A percentile compares a stretch with the other conserved stretches of the same genome.
Evolutionary conservation across 441 rosid species (phyloP).

Genomic region (Pelargonium fulgidum): DNA sequence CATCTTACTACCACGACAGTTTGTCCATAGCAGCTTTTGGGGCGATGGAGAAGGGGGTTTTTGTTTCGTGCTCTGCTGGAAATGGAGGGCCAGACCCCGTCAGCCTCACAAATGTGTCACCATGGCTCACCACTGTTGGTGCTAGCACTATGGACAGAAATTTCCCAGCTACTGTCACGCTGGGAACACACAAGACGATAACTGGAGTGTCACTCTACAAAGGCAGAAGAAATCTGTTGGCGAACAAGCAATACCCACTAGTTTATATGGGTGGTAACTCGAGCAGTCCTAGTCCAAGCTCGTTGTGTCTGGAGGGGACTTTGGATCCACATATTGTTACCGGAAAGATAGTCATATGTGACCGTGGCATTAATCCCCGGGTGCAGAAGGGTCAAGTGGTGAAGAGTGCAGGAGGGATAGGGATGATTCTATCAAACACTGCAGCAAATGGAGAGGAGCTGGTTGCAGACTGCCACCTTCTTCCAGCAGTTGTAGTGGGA

Average conservation of each 20-base stretch:
- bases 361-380: slow-evolving; percentile 60
- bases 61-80: slow-evolving; percentile 64
- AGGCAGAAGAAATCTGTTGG: slow-evolving; percentile 34
- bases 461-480: slow-evolving; percentile 63
- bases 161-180: slow-evolving; percentile 45
- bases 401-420: slow-evolving; percentile 56
- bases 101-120: slow-evolving; percentile 62
- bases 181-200: slow-evolving; percentile 36
- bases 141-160: slow-evolving; percentile 65
- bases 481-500: slow-evolving; percentile 59
- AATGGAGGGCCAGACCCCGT: slow-evolving; percentile 61
- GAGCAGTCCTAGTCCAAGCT: slow-evolving; percentile 46
- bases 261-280: slow-evolving; percentile 50
- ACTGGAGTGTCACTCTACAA: slow-evolving; percentile 53
- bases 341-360: slow-evolving; percentile 63
- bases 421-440: slow-evolving; percentile 57
- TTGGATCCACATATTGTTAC: slow-evolving; percentile 37
- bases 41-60: slow-evolving; percentile 73
- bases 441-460: slow-evolving; percentile 60
- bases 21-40: slow-evolving; percentile 60
- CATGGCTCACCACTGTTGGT: slow-evolving; percentile 66
- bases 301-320: slow-evolving; percentile 59
- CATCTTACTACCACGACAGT: slow-evolving; percentile 52
- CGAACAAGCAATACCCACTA: slow-evolving; percentile 42
- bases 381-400: slow-evolving; percentile 66